Conservation (phyloP, 345 rosid genomes). For the Aquilaria yunnanensis region DNA sequence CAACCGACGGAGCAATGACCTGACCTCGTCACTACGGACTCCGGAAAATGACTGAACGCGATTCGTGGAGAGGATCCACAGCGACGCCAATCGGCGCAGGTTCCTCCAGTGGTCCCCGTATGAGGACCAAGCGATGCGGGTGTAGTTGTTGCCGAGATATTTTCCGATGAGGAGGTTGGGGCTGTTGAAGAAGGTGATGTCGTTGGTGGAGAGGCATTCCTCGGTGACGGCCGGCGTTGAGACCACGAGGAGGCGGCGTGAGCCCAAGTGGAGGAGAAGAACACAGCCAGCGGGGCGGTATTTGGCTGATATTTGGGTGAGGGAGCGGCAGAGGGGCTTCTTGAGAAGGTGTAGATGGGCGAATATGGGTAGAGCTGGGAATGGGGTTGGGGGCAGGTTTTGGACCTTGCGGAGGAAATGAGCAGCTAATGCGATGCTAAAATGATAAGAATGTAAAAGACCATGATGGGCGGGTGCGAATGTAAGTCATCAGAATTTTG, state of each 20-base stretch:
- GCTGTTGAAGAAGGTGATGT: constrained; percentile 35
- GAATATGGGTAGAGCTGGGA: constrained; percentile 23
- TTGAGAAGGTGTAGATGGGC: constrained; percentile 32
- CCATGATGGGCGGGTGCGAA: no score
- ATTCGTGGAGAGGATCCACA: constrained; percentile 13
- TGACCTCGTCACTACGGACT: constrained; percentile 5
- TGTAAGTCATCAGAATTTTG: no score
- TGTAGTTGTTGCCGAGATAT: constrained; percentile 30
- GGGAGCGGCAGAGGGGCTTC: not conserved
- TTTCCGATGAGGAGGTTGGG: constrained; percentile 34
- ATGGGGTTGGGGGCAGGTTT: constrained; percentile 30
- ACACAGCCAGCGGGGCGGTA: no score
- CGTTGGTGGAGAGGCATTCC: constrained; percentile 50
- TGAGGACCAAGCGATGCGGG: constrained; percentile 22
- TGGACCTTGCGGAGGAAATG: constrained; percentile 14
- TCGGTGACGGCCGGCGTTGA: constrained; percentile 7
- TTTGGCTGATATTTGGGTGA: no score
- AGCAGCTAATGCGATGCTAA: not conserved
- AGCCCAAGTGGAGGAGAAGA: not conserved
- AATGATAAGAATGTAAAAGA: no score
- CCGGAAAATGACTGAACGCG: constrained; percentile 7
- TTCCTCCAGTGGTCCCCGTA: constrained; percentile 36
- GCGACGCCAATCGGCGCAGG: constrained; percentile 18
- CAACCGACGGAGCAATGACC: not conserved
- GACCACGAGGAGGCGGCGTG: not conserved